A percentile compares a stretch with the other conserved stretches of the same genome.
These are phyloP conservation scores for Ustilago loliicola DNA, from an alignment of 1,284 basidiomycete species.

Conservation along the genomic window DNA sequence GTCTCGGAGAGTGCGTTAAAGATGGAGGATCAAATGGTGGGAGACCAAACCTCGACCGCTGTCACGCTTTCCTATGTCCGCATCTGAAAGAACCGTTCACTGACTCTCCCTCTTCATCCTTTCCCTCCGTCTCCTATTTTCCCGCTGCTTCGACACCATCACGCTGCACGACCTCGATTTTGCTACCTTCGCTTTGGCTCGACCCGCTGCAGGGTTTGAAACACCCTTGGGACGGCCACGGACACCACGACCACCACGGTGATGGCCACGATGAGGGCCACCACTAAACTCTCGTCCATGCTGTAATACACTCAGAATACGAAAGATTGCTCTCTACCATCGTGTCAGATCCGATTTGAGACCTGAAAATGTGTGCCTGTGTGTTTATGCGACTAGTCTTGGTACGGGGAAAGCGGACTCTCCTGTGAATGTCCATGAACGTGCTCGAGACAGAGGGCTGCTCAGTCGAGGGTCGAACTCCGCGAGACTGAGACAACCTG, in stretches of 20 bases:
- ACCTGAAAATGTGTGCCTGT: no score
- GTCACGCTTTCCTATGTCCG: background rate
- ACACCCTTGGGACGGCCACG: conserved; percentile 66
- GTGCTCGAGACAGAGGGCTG: no score
- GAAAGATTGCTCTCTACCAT: background rate
- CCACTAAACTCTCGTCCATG: conserved; percentile 30
- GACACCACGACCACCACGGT: conserved; percentile 56
- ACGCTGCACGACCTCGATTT: background rate
- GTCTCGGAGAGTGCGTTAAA: background rate
- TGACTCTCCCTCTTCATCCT: background rate
- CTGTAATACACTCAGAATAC: background rate
- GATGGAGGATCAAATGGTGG: background rate
- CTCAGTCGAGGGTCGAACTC: no score
- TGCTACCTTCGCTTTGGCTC: background rate
- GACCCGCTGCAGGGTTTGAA: conserved; percentile 55
- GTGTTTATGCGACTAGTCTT: no score
- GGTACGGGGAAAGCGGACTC: no score
- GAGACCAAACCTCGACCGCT: background rate
- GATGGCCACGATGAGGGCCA: conserved; percentile 46
- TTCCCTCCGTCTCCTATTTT: background rate
- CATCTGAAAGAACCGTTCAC: background rate
- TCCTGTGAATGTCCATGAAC: no score
- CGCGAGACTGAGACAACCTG: no score
- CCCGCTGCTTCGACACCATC: background rate
- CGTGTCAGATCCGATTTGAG: no score